Evolutionary conservation across 164 flowering plant species (phyloP).

Genomic region (Aristolochia contorta): DNA sequence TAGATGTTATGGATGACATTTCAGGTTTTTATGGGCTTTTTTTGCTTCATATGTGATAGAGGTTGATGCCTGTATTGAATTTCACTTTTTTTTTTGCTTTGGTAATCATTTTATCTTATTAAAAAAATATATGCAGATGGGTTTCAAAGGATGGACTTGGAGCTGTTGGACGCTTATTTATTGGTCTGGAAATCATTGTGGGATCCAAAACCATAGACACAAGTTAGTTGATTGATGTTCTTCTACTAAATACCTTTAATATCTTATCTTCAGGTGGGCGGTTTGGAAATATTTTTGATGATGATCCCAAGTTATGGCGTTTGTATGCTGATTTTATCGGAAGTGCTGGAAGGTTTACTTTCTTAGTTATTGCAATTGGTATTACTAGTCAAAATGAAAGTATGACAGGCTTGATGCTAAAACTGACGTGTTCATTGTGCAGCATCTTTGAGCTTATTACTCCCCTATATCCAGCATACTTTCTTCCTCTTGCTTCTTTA

Average conservation of each 20-base stretch:
- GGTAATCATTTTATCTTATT: conserved; percentile 1
- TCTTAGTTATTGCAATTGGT: no score
- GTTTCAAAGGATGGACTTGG: conserved; percentile 98
- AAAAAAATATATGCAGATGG: conserved; percentile 54
- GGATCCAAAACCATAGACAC: conserved; percentile 7
- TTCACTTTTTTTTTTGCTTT: neutral
- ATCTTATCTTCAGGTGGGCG: conserved; percentile 61
- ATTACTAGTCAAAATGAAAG: no score
- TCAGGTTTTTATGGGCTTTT: no score
- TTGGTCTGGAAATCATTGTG: conserved; percentile 45
- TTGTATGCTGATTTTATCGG: conserved; percentile 97
- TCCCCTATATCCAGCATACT: conserved; percentile 70
- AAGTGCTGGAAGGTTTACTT: conserved; percentile 84
- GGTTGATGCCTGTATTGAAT: neutral
- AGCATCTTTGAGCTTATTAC: conserved; percentile 91
- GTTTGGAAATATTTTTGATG: conserved; percentile 86
- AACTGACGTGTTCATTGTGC: conserved; percentile 15
- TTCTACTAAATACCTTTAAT: conserved; percentile 18
- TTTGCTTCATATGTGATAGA: no score
- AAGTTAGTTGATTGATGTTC: conserved; percentile 9
- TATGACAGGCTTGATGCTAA: no score
- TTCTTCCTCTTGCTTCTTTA: conserved; percentile 79
- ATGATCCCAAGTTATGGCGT: conserved; percentile 97
- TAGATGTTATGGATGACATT: no score
- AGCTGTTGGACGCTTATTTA: conserved; percentile 85